Percentiles rank a stretch among this genome's conserved stretches.
These are phyloP conservation scores for Acrocalymma vagum DNA, from an alignment of 2,329 filamentous ascomycete species.

Conservation along the genomic window DNA sequence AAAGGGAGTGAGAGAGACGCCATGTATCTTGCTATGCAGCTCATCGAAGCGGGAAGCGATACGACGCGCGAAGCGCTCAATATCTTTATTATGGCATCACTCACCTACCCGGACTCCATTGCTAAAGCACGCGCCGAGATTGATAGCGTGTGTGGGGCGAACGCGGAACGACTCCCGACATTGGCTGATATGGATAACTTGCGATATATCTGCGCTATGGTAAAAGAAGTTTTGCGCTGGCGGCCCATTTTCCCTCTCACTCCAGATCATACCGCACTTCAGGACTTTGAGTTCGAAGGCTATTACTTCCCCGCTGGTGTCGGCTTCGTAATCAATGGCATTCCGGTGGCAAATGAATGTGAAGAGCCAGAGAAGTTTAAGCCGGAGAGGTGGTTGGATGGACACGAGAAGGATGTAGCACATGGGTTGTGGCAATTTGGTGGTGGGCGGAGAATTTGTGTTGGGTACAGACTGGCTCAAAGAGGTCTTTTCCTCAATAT, in stretches of 20 bases:
- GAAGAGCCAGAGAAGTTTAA: constrained; percentile 39
- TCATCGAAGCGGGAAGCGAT: constrained; percentile 56
- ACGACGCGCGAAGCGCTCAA: constrained; percentile 52
- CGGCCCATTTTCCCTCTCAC: constrained; percentile 35
- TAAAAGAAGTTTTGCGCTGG: constrained; percentile 42
- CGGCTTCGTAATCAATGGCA: constrained; percentile 42
- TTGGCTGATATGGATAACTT: constrained; percentile 31
- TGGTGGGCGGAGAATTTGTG: constrained; percentile 44
- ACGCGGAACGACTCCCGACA: constrained; percentile 23
- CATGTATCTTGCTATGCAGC: constrained; percentile 51
- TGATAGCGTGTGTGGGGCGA: constrained; percentile 21
- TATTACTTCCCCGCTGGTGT: constrained; percentile 38
- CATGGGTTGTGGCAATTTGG: constrained; percentile 49
- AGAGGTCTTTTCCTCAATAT: constrained; percentile 40
- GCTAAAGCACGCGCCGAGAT: constrained; percentile 27
- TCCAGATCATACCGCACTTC: constrained; percentile 29
- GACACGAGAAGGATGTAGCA: constrained; percentile 31
- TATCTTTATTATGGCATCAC: constrained; percentile 38
- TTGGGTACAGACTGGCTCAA: constrained; percentile 43
- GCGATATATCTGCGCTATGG: constrained; percentile 33
- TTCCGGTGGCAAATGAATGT: constrained; percentile 39
- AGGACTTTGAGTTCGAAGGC: constrained; percentile 37
- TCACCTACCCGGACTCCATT: constrained; percentile 31
- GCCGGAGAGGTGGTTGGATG: constrained; percentile 50
- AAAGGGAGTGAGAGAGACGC: constrained; percentile 44